Conservation (phyloP, 208 protist species). For the Angomonas deanei region DNA sequence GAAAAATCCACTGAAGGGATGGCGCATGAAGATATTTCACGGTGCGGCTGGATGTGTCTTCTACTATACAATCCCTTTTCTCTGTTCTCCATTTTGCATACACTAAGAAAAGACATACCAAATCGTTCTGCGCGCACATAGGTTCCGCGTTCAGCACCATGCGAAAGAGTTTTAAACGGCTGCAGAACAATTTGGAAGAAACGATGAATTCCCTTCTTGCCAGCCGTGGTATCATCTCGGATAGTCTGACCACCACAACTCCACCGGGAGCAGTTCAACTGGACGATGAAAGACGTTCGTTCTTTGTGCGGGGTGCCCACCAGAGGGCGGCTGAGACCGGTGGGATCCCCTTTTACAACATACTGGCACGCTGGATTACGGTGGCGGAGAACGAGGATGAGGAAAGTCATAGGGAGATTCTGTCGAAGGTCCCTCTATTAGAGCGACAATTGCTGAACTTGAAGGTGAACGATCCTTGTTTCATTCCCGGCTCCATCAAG, state of each 20-base stretch:
- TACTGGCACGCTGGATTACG: background rate
- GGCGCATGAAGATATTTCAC: too few species aligned
- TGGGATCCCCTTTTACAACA: background rate
- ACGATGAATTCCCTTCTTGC: background rate
- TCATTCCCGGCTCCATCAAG: background rate
- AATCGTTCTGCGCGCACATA: too few species aligned
- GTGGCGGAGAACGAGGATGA: background rate
- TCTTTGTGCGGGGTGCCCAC: background rate
- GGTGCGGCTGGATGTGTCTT: too few species aligned
- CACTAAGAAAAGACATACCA: too few species aligned
- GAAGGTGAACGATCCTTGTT: conserved; percentile 20
- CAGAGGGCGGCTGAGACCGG: background rate
- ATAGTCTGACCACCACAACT: background rate
- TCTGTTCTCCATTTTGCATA: too few species aligned
- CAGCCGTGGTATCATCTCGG: background rate
- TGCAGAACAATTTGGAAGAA: background rate
- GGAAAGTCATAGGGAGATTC: conserved; percentile 2
- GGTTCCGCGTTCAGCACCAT: too few species aligned
- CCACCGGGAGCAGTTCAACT: background rate
- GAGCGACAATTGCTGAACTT: conserved; percentile 48
- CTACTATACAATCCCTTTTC: too few species aligned
- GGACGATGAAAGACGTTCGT: background rate
- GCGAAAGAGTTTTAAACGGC: too few species aligned
- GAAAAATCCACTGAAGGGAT: too few species aligned
- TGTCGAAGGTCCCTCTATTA: conserved; percentile 10